phyloP scores from a whole-genome alignment of 2,329 filamentous ascomycete species.

The Plenodomus tracheiphilus region DNA sequence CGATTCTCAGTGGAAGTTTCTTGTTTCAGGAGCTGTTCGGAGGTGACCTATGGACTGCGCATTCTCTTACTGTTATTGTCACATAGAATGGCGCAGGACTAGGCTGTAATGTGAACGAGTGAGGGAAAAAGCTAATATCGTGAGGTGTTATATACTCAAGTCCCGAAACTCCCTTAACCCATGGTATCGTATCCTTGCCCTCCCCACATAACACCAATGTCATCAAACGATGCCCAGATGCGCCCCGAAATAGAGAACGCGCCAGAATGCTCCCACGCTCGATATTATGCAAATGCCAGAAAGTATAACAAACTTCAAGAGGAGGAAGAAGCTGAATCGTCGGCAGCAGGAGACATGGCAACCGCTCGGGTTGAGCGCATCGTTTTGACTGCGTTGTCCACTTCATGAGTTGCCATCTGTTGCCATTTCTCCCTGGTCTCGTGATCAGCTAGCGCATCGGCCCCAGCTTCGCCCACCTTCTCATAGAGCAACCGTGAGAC shows the following conservation, averaged over 20 bases:
- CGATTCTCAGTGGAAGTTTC: too few species aligned
- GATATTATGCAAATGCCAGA: not conserved
- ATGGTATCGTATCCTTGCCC: conserved; percentile 2
- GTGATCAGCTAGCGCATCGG: conserved; percentile 61
- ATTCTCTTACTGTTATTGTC: too few species aligned
- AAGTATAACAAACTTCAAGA: conserved; percentile 13
- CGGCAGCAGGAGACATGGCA: conserved; percentile 26
- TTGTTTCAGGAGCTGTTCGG: too few species aligned
- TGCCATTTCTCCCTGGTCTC: conserved; percentile 72
- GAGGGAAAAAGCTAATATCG: not conserved
- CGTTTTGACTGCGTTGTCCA: conserved; percentile 67
- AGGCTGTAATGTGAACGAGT: not conserved
- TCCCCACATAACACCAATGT: not conserved
- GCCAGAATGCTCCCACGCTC: not conserved
- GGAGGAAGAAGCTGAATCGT: conserved; percentile 35
- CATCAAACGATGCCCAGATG: not conserved
- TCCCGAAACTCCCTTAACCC: not conserved
- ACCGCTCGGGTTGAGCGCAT: conserved; percentile 21
- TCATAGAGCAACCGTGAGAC: conserved; percentile 89
- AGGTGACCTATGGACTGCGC: too few species aligned
- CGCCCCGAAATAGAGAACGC: not conserved
- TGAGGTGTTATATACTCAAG: not conserved
- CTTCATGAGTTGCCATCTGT: conserved; percentile 75
- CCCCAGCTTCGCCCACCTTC: conserved; percentile 54
- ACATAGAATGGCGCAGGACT: not conserved